phyloP scores from a whole-genome alignment of 2,329 filamentous ascomycete species.

The Trematosphaeria pertusa region DNA sequence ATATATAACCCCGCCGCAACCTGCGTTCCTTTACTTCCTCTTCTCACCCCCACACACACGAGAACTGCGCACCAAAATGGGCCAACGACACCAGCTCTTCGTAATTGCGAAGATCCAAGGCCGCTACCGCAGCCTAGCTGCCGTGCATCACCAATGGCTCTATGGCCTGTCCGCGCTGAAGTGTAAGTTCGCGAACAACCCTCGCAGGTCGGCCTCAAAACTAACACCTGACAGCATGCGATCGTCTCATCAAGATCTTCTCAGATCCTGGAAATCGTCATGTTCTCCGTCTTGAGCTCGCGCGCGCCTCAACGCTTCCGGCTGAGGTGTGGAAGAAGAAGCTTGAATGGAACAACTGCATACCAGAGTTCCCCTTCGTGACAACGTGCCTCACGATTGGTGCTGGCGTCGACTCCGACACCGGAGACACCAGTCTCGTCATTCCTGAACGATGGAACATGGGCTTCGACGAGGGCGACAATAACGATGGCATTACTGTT shows the following conservation, averaged over 20 bases:
- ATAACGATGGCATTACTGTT: slow-evolving; percentile 30
- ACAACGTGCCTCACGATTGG: slow-evolving; percentile 21
- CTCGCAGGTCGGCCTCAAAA: too few species aligned
- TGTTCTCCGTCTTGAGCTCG: slow-evolving; percentile 24
- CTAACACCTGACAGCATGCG: too few species aligned
- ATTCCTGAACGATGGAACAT: slow-evolving; percentile 13
- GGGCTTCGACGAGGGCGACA: slow-evolving; percentile 10
- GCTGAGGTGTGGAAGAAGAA: not conserved
- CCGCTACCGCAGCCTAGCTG: slow-evolving; percentile 31
- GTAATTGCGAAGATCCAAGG: slow-evolving; percentile 28
- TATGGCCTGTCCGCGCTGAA: slow-evolving; percentile 18
- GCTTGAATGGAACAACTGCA: too few species aligned
- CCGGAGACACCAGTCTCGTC: not conserved
- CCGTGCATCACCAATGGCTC: slow-evolving; percentile 28
- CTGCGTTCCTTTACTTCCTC: too few species aligned
- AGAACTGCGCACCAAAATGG: slow-evolving; percentile 22
- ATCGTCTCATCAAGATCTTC: slow-evolving; percentile 19
- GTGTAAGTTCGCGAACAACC: not conserved
- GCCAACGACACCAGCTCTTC: slow-evolving; percentile 33
- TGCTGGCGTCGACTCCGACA: slow-evolving; percentile 5
- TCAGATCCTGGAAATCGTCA: slow-evolving; percentile 16
- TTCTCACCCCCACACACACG: too few species aligned
- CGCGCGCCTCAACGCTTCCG: slow-evolving; percentile 4
- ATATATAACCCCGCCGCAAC: too few species aligned
- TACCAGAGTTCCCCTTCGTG: slow-evolving; percentile 23